Conservation (phyloP, 495 filamentous ascomycete species). For the Usnea hakonensis region DNA sequence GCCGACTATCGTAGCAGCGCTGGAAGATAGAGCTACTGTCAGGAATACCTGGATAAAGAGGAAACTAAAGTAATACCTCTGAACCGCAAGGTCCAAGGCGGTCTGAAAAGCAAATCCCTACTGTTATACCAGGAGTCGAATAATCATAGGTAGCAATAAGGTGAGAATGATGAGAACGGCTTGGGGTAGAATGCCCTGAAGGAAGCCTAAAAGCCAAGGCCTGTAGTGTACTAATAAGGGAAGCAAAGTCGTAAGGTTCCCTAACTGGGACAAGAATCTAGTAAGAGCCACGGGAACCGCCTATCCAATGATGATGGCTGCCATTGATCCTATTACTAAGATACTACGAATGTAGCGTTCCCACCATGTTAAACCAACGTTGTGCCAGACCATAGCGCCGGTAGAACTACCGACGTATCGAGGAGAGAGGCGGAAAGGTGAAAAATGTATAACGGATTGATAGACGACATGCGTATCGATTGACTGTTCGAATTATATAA, state of each 20-base stretch:
- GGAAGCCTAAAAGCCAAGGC: neutral
- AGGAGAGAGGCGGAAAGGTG: neutral
- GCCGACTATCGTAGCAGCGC: conserved; percentile 33
- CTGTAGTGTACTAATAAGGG: neutral
- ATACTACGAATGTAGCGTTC: neutral
- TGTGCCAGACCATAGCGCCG: neutral
- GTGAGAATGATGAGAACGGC: conserved; percentile 1
- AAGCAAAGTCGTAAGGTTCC: neutral
- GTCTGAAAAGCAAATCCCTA: neutral
- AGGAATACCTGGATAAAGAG: conserved; percentile 74
- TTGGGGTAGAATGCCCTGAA: conserved; percentile 11
- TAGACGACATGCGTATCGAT: neutral
- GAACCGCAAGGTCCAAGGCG: conserved; percentile 31
- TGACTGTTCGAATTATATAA: conserved; percentile 12
- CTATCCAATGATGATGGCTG: neutral
- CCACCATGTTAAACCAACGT: neutral
- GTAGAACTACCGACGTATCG: neutral
- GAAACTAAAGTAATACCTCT: conserved; percentile 72
- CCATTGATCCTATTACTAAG: neutral
- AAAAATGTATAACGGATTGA: neutral
- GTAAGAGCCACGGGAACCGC: conserved; percentile 1
- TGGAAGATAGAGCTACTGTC: conserved; percentile 58
- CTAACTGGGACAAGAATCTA: conserved; percentile 6
- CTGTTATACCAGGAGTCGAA: neutral
- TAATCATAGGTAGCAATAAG: neutral